Base-by-base conservation (phyloP, 169 alveolate genomes). In the Plasmodium ovale region DNA sequence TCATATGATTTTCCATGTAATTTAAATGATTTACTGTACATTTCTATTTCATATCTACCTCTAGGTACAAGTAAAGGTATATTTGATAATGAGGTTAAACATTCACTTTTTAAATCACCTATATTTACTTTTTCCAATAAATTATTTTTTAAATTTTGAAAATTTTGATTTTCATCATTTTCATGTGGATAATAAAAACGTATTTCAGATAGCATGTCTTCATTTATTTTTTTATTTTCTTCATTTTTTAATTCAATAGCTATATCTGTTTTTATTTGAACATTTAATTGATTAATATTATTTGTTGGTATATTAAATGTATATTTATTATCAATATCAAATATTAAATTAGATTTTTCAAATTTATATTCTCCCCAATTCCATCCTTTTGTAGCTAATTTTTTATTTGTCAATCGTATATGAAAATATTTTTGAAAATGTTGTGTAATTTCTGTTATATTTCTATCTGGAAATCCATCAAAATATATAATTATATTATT, bases 1-100 rank as follows among this genome's bases (percentile, higher is more conserved):
- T 98, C 99, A 93, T 97, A 97, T 6, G 99, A 95, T 92, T 97
- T 97, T 3, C 99, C 99, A 89, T 97, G 99, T 19, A 98, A 94
- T 84, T 98, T 97, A 88, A 98, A 93, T 37, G 97, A 95, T 73
- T 93, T 92, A 19, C 96, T 87, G 59, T 97, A 96, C 90, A 98
- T 94, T 79, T 97, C 98, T 56, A 98, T 92, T 59, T 96, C 98
- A 87, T 96, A 97, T 79, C 99, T 96, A 10, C 99, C 99, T 84
- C 99, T 96, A 21, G 99, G 99, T 14, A 97, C 98, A 62, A 97
- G 67, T 79, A 98, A 93, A 19, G 98, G 99, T 47, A 98, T 94
- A 65, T 98, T 99, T 65, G 96, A 92, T 87, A 97, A 92, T 33
- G 96, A 93, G 14, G 98, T 98, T 21, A 98, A 95, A 70, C 95